Evolutionary conservation across 768 basidiomycete genomes (phyloP), one percentile per base, ranked within the genome.

Genomic region (Suillus alpinus): DNA sequence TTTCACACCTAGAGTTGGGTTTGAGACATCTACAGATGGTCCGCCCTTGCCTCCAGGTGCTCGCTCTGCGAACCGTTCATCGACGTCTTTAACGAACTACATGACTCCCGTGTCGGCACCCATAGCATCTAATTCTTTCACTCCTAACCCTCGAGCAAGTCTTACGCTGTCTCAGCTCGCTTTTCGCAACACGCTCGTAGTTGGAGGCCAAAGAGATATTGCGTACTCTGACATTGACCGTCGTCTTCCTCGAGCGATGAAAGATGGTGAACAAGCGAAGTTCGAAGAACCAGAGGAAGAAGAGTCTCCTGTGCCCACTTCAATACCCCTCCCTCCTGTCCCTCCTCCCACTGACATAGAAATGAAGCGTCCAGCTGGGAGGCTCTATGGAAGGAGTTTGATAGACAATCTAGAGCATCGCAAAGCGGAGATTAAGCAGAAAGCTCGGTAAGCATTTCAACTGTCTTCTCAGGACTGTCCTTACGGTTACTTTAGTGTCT

Each of bases 331-430:
- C 2, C 67, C 75, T 46, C 71, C 73, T 36, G 69, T 64, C 37
- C 64, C 68, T n/a, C 63, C 67, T 7, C 68, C 76, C 32, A 65
- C 70, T 34, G 80, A 78, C 47, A 62, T 56, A 50, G 71, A 65
- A 65, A 60, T 61, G 57, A 73, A 67, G 57, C 81, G 88, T n/a
- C 85, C 86, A 14, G 79, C 89, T n/a, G 93, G 93, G 26, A 94
- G 86, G 76, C 73, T 95, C 31, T 95, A 85, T 68, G 94, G 94
- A 26, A 87, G 86, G 68, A 95, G 91, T 73, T 80, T 97, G 58
- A 95, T 97, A 68, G 95, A 97, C 70, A 88, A 93, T 70, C 80
- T 97, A 10, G 94, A 96, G 71, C 80, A 78, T 18, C 83, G 94
- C 51, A 96, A 97, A 69, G 82, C 86, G 14, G 83, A 86, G 64